Evolutionary conservation across 768 basidiomycete species (phyloP), one percentile per base, ranked within the genome.

Genomic region (Lepiota brunneoincarnata): DNA sequence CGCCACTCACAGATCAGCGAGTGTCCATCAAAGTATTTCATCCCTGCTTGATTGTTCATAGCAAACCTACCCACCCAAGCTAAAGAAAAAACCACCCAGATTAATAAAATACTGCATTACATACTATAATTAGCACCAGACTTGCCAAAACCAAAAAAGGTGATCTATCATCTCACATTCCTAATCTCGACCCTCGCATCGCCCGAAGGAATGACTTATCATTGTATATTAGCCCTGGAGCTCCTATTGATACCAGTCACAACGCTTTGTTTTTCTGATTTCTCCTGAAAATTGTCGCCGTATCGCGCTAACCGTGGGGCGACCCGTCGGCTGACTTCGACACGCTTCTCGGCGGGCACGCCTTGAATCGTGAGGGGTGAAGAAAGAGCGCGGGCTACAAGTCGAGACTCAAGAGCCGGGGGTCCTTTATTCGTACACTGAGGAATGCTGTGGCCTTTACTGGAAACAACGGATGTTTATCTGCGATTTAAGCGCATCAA

Each of bases 81-180:
- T 41, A 50, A 50, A 24, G 41, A 38, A 49, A 39, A 18, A 34
- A 15, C 48, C 23, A 41, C 26, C 31, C 20, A 42, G 41, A 20
- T 10, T 41, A 40, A 39, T 34, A 35, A 42, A 42, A 42, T 51
- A 43, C 50, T 23, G 26, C 31, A 5, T 51, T 23, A n/a, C 31
- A 5, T 51, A 36, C 50, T 51, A 51, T 51, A 51, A 42, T 51
- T 51, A 51, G 50, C 39, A 43, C 40, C 20, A 17, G 6, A 42
- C 28, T 35, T 51, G 14, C 50, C 50, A 34, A 42, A 51, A 51
- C 20, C 12, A 28, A 28, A 40, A 11, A 20, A 6, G 14, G 24
- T 9, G 40, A 51, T 51, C 50, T 35, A 23, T 15, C 23, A 51
- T 51, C 50, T 42, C 28, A 7, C 18, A 41, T 42, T 35, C 28